Evolutionary conservation across 2,329 filamentous ascomycete species (phyloP).

Genomic region (Trichoderma sp.): DNA sequence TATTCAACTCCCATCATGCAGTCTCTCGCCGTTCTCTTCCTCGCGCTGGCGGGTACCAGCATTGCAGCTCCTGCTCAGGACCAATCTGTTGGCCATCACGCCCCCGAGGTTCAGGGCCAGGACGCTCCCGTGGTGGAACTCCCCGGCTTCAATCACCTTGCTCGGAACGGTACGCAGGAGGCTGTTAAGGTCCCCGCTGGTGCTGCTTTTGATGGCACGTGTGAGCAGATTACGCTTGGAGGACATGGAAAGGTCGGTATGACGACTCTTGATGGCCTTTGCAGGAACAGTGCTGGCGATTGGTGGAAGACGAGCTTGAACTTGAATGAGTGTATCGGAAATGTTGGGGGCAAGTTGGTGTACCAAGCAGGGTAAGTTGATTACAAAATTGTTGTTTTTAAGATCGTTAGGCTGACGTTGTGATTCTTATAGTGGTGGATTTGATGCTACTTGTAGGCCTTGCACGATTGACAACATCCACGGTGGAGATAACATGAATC

Average conservation of each 20-base stretch:
- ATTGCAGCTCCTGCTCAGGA: background rate
- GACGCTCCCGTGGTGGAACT: background rate
- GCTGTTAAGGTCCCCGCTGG: background rate
- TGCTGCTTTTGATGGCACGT: slow-evolving; percentile 20
- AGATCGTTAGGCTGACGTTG: background rate
- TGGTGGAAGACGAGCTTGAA: slow-evolving; percentile 30
- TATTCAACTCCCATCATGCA: background rate
- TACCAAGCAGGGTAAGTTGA: slow-evolving; percentile 14
- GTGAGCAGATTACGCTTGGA: slow-evolving; percentile 25
- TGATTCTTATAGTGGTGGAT: slow-evolving; percentile 20
- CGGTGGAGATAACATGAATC: background rate
- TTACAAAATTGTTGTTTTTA: background rate
- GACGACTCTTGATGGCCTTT: slow-evolving; percentile 25
- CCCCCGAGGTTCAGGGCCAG: background rate
- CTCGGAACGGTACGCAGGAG: slow-evolving; percentile 1
- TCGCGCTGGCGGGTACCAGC: background rate
- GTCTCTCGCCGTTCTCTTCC: slow-evolving; percentile 19
- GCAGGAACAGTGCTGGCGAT: slow-evolving; percentile 21
- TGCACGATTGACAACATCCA: slow-evolving; percentile 21
- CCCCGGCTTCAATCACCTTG: slow-evolving; percentile 12
- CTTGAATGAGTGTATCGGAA: slow-evolving; percentile 27
- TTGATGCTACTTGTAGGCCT: slow-evolving; percentile 25
- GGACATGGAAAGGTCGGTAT: slow-evolving; percentile 23
- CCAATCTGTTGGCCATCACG: background rate
- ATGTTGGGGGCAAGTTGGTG: slow-evolving; percentile 21